Conservation (phyloP, 345 rosid genomes). For the Acer yangbiense region DNA sequence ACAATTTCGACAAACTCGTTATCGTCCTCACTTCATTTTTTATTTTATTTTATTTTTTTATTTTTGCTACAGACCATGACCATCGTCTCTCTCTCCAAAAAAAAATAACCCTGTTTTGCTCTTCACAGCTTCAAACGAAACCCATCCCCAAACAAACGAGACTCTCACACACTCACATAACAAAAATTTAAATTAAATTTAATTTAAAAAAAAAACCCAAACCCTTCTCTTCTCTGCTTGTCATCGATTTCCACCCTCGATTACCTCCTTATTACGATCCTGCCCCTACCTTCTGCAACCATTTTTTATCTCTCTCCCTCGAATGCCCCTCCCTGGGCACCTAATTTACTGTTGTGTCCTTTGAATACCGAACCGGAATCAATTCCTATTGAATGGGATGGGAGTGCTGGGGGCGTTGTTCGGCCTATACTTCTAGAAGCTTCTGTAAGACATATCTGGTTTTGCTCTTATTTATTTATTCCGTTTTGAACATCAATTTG, state of each 20-base stretch:
- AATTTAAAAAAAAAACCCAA: neutral
- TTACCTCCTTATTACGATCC: conserved; percentile 37
- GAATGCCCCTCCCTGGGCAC: conserved; percentile 31
- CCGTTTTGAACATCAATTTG: neutral
- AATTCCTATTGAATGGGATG: conserved; percentile 16
- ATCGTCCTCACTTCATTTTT: neutral
- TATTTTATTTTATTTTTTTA: conserved; percentile 1
- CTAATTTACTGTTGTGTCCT: conserved; percentile 15
- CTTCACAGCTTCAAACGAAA: conserved; percentile 12
- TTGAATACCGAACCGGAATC: neutral
- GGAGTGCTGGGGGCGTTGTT: conserved; percentile 3
- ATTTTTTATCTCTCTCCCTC: conserved; percentile 9
- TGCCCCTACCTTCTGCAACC: conserved; percentile 22
- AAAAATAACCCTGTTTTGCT: conserved; percentile 20
- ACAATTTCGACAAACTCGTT: neutral
- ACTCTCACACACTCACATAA: conserved; percentile 17
- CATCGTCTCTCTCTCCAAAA: conserved; percentile 8
- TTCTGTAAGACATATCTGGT: conserved; percentile 28
- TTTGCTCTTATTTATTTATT: neutral
- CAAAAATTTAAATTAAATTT: neutral
- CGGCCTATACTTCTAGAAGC: conserved; percentile 23
- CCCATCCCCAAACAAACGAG: neutral
- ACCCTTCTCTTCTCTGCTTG: neutral
- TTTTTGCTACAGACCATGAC: conserved; percentile 9
- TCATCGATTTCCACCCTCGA: conserved; percentile 18